These are phyloP conservation scores for Leccinum disarticulatum DNA, from an alignment of 768 basidiomycete species.

Conservation along the genomic window DNA sequence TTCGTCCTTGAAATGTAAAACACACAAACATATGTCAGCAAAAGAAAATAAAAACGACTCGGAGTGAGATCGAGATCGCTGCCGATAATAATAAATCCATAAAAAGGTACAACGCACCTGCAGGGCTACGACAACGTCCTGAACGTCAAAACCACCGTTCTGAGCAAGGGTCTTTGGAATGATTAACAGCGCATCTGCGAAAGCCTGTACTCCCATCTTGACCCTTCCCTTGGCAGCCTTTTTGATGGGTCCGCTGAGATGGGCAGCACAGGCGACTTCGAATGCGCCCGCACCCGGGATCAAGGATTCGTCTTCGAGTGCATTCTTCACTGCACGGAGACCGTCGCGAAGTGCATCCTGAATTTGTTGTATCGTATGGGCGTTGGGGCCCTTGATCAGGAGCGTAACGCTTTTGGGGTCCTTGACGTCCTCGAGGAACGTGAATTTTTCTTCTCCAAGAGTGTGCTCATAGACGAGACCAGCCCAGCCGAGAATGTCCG, in stretches of 20 bases:
- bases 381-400: constrained; percentile 96
- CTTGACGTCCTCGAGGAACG: constrained; percentile 96
- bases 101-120: constrained; percentile 54
- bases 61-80: constrained; percentile 10
- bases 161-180: constrained; percentile 96
- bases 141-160: constrained; percentile 97
- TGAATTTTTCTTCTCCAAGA: constrained; percentile 97
- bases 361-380: constrained; percentile 93
- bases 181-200: constrained; percentile 89
- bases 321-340: constrained; percentile 94
- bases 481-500: constrained; percentile 92
- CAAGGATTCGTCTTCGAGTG: constrained; percentile 83
- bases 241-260: constrained; percentile 78
- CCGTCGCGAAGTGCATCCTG: constrained; percentile 98
- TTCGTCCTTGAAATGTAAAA: constrained; percentile 66
- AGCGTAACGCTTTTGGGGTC: constrained; percentile 94
- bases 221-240: constrained; percentile 88
- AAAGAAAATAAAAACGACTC: background rate
- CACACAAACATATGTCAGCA: background rate
- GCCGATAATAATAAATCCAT: constrained; percentile 3
- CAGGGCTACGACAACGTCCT: constrained; percentile 88
- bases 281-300: constrained; percentile 98
- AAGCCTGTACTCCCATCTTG: constrained; percentile 97
- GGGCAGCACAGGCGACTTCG: constrained; percentile 87
- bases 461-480: constrained; percentile 99